Conservation (phyloP, 1,284 basidiomycete species). For the Ustilago curta region DNA sequence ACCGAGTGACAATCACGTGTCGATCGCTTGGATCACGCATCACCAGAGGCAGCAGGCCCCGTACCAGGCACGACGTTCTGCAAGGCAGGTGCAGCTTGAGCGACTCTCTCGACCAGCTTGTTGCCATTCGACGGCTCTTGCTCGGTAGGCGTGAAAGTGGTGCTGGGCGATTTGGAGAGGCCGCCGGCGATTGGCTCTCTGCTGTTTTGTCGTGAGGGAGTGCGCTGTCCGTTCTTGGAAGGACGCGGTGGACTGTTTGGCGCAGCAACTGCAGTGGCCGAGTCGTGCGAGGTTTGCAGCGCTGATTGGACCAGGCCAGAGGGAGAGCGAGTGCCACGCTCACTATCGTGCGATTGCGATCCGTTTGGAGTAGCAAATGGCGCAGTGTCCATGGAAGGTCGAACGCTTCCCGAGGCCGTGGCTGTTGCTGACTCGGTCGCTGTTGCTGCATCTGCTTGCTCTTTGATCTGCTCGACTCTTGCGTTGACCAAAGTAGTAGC, state of each 20-base stretch:
- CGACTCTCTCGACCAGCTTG: constrained; percentile 9
- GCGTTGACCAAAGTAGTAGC: constrained; percentile 16
- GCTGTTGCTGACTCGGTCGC: constrained; percentile 12
- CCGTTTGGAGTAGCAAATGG: constrained; percentile 26
- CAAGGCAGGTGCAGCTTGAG: constrained; percentile 36
- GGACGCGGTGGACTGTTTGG: constrained; percentile 38
- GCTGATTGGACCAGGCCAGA: neutral
- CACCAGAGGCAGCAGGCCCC: constrained; percentile 19
- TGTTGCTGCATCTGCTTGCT: constrained; percentile 14
- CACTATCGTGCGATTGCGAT: constrained; percentile 18
- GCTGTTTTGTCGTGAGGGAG: constrained; percentile 46
- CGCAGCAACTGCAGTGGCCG: constrained; percentile 2
- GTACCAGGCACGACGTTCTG: constrained; percentile 38
- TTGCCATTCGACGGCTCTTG: neutral
- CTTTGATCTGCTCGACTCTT: constrained; percentile 41
- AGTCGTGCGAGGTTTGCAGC: constrained; percentile 16
- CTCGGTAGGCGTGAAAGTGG: neutral
- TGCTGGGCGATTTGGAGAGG: constrained; percentile 13
- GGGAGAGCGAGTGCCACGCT: neutral
- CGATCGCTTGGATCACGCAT: constrained; percentile 5
- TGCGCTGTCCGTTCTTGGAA: constrained; percentile 37
- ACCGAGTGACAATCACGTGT: neutral
- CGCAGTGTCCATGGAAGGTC: constrained; percentile 31
- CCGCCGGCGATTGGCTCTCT: constrained; percentile 21
- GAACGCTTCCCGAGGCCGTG: constrained; percentile 15